Evolutionary conservation across 352 stramenopile genomes (phyloP).

Genomic region (Phytophthora ramorum): DNA sequence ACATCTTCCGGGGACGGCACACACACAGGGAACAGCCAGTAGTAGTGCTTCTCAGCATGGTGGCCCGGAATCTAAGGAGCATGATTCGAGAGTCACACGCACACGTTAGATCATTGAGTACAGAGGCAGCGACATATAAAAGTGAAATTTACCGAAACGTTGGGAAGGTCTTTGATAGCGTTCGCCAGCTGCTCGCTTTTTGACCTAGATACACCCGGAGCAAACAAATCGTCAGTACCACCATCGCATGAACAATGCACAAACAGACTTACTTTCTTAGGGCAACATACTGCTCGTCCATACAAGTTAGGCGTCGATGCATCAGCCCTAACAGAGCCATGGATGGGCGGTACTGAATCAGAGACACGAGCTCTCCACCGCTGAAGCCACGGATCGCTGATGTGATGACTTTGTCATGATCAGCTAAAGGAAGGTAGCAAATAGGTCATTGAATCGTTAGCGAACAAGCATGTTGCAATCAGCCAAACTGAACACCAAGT

Average conservation of each 20-base stretch:
- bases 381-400: conserved; percentile 83
- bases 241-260: not conserved
- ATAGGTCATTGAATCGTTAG: not conserved
- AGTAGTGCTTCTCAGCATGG: conserved; percentile 71
- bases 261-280: conserved; percentile 61
- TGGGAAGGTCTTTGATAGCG: conserved; percentile 58
- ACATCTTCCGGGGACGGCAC: conserved; percentile 62
- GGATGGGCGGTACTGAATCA: conserved; percentile 78
- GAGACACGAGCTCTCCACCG: conserved; percentile 75
- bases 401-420: conserved; percentile 87
- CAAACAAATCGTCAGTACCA: not conserved
- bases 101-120: not conserved
- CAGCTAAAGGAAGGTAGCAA: conserved; percentile 36
- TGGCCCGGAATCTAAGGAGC: conserved; percentile 63
- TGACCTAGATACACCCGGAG: conserved; percentile 32
- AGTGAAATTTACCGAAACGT: conserved; percentile 51
- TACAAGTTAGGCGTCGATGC: conserved; percentile 66
- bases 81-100: not conserved
- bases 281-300: conserved; percentile 75
- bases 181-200: conserved; percentile 75
- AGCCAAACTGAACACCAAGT: not conserved
- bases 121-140: not conserved
- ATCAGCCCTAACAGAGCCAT: conserved; percentile 82
- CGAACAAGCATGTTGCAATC: not conserved
- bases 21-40: conserved; percentile 85